These are phyloP conservation scores for Mrakia blollopis DNA, from an alignment of 768 basidiomycete species.

Conservation along the genomic window DNA sequence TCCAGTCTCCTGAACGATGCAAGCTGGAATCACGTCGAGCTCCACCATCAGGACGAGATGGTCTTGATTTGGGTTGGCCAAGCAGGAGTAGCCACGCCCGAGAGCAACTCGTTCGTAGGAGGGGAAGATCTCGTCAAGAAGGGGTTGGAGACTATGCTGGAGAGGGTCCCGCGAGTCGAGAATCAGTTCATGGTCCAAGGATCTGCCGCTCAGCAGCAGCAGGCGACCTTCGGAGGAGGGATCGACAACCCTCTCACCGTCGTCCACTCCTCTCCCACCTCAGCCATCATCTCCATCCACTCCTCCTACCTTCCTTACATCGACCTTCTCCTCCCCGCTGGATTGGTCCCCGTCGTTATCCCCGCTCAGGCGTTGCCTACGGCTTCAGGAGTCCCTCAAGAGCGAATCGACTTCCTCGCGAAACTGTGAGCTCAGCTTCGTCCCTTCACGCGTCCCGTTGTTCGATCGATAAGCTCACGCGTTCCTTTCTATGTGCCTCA, in stretches of 20 bases:
- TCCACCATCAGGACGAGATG: background rate
- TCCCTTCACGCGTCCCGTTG: background rate
- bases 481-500: background rate
- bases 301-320: constrained; percentile 43
- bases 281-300: constrained; percentile 41
- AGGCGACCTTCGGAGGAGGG: background rate
- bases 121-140: background rate
- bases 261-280: constrained; percentile 35
- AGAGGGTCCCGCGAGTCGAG: background rate
- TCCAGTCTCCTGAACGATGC: background rate
- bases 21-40: background rate
- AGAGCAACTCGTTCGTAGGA: background rate
- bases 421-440: constrained; percentile 43
- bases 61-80: constrained; percentile 18
- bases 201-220: background rate
- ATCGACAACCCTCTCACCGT: constrained; percentile 14
- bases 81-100: constrained; percentile 8
- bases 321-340: constrained; percentile 62
- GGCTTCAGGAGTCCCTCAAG: constrained; percentile 54
- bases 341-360: constrained; percentile 66
- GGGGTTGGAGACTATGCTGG: background rate
- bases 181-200: background rate
- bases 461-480: background rate
- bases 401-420: constrained; percentile 56
- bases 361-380: constrained; percentile 48